Evolutionary conservation across 1,284 basidiomycete species (phyloP).

Genomic region (Moniliophthora roreri): DNA sequence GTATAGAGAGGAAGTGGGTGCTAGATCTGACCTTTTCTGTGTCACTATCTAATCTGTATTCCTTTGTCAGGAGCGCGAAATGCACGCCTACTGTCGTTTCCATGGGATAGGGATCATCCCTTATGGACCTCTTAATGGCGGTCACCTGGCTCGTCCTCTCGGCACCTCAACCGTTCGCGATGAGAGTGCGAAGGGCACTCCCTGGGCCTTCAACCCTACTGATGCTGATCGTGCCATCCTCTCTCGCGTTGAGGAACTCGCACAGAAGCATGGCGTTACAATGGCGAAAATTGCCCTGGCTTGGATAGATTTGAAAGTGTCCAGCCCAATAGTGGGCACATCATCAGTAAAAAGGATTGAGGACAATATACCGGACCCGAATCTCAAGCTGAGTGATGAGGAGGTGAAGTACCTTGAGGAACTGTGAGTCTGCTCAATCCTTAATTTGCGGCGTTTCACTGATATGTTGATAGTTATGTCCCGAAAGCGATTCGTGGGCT

Average conservation of each 20-base stretch:
- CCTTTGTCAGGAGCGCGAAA: conserved; percentile 12
- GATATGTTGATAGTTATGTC: too few species aligned
- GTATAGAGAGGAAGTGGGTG: conserved; percentile 37
- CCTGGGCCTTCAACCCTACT: conserved; percentile 1
- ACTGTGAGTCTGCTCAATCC: conserved; percentile 1
- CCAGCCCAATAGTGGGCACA: conserved; percentile 25
- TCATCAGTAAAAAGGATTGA: conserved; percentile 12
- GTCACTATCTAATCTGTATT: background rate
- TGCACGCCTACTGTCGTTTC: conserved; percentile 13
- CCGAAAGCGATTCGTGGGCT: too few species aligned
- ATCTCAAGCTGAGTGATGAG: conserved; percentile 5
- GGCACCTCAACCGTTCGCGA: conserved; percentile 9
- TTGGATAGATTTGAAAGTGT: conserved; percentile 25
- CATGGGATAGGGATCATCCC: conserved; percentile 29
- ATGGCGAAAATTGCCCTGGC: conserved; percentile 29
- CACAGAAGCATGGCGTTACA: conserved; percentile 22
- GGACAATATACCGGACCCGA: conserved; percentile 8
- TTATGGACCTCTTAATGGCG: conserved; percentile 12
- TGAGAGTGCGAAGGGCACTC: conserved; percentile 4
- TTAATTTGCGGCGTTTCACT: too few species aligned
- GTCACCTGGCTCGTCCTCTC: conserved; percentile 16
- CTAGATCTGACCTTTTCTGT: background rate
- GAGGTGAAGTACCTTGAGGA: conserved; percentile 16
- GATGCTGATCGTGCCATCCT: conserved; percentile 24
- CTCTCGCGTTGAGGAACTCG: conserved; percentile 27